phyloP scores from a whole-genome alignment of 2,329 filamentous ascomycete genomes.

The Xylaria sp. region DNA sequence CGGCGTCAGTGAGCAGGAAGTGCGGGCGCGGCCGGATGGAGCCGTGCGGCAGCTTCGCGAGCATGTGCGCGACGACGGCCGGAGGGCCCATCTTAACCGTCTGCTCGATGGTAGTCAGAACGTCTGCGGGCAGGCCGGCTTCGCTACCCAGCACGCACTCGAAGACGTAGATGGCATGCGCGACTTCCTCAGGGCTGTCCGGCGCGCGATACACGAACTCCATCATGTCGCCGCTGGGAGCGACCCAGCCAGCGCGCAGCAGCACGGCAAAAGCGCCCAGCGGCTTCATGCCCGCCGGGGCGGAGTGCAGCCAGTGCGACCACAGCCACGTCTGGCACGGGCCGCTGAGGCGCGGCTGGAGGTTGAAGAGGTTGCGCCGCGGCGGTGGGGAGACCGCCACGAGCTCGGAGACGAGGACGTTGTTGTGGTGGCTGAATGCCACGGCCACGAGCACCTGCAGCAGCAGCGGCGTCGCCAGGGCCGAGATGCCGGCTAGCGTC shows the following conservation, averaged over 20 bases:
- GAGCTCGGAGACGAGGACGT: slow-evolving; percentile 16
- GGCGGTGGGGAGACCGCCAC: slow-evolving; percentile 14
- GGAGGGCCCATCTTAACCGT: slow-evolving; percentile 16
- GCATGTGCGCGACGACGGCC: slow-evolving; percentile 24
- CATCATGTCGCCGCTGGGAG: slow-evolving; percentile 21
- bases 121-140: neutral
- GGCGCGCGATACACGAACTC: slow-evolving; percentile 24
- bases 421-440: slow-evolving; percentile 19
- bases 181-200: slow-evolving; percentile 1
- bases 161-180: slow-evolving; percentile 14
- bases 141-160: too few species aligned
- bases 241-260: slow-evolving; percentile 16
- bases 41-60: slow-evolving; percentile 3
- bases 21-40: slow-evolving; percentile 26
- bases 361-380: slow-evolving; percentile 23
- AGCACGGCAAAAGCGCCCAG: slow-evolving; percentile 10
- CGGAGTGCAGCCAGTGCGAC: slow-evolving; percentile 17
- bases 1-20: slow-evolving; percentile 20
- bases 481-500: slow-evolving; percentile 11
- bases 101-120: slow-evolving; percentile 14
- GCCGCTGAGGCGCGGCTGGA: neutral
- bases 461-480: slow-evolving; percentile 6
- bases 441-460: slow-evolving; percentile 21
- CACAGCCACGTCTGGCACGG: slow-evolving; percentile 10
- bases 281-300: neutral